Evolutionary conservation across 768 basidiomycete genomes (phyloP), one percentile per base, ranked within the genome.

Genomic region (Kwoniella mangroviensis): DNA sequence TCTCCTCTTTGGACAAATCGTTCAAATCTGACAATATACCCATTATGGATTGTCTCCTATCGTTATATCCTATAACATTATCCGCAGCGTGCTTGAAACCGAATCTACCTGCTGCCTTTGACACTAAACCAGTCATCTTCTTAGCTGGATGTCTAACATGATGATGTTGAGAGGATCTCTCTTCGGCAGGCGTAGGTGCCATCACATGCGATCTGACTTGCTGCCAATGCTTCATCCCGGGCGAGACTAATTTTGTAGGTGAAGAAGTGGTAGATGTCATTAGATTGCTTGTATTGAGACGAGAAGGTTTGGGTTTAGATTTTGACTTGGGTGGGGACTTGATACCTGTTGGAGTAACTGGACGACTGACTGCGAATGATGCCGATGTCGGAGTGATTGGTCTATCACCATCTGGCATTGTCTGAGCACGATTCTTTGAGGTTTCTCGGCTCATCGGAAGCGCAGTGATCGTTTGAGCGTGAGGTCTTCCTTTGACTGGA

Each of bases 221-320:
- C 40, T 78, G 76, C 79, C 79, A 80, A 53, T 80, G 79, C 59
- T 76, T 72, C 45, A 78, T 67, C 28, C 73, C 70, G 4, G 79
- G 79, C 4, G 76, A 78, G n/a, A 78, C 64, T 6, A 71, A 53
- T 58, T 72, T 75, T 5, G 68, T 74, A 2, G 76, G 78, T 0
- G 75, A 73, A 12, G 69, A 21, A 4, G 72, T 49, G 13, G 34
- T 42, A 10, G 74, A 24, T 7, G 69, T 40, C 45, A 69, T 43
- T 10, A 77, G 67, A 55, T 77, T 74, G 24, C 51, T 42, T 0
- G 79, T 80, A 26, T 77, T 73, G 15, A 79, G 43, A 11, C 71
- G 70, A 4, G 73, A 67, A 0, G 76, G 74, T 58, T 77, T 79
- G 3, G 75, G 78, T 28, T 71, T 72, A 40, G 67, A 24, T 49